Base-by-base conservation (phyloP, 2,329 filamentous ascomycete genomes). In the Paradendryphiella salina region DNA sequence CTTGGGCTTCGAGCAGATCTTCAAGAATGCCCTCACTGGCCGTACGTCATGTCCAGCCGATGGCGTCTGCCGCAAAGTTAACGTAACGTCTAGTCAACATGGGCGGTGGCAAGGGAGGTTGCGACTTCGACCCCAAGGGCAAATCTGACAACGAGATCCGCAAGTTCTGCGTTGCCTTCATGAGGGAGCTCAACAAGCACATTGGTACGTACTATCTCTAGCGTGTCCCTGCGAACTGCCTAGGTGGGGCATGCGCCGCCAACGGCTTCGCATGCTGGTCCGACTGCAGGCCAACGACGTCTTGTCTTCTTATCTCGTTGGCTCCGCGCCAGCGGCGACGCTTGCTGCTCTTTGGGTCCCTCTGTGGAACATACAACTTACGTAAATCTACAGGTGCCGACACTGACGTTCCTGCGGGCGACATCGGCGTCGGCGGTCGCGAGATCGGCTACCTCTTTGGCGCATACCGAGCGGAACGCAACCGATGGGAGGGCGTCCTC, bases 91-190 rank as follows among this genome's bases (percentile, higher is more conserved):
- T 48, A 89, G 85, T 95, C 71, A 90, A 85, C 80, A 96, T 99
- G 86, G 94, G 94, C 62, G 94, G 94, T 79, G 94, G 89, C 72
- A 97, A 97, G 82, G 94, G 94, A 79, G 94, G 94, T 70, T 87
- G 93, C 75, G 94, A 97, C 82, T 97, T 99, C 76, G 91, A 97
- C 79, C 94, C 94, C 76, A 99, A 97, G 85, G 92, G 91, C 80
- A 97, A 96, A 85, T 89, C 87, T 48, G 92, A 99, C 79, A 89
- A 85, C 75, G 94, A 97, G 84, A 97, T 97, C 79, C 89, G 94
- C 72, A 89, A 90, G 73, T 97, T 99, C 84, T 97, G 93, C 81
- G 85, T 88, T 61, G 79, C 91, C 53, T 99, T 97, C 82, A 97
- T 97, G 94, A 86, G 86, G 66, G 90, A 96, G 82, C 85, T 99